These are phyloP conservation scores for Malassezia furfur DNA, from an alignment of 1,284 basidiomycete species.

Conservation along the genomic window DNA sequence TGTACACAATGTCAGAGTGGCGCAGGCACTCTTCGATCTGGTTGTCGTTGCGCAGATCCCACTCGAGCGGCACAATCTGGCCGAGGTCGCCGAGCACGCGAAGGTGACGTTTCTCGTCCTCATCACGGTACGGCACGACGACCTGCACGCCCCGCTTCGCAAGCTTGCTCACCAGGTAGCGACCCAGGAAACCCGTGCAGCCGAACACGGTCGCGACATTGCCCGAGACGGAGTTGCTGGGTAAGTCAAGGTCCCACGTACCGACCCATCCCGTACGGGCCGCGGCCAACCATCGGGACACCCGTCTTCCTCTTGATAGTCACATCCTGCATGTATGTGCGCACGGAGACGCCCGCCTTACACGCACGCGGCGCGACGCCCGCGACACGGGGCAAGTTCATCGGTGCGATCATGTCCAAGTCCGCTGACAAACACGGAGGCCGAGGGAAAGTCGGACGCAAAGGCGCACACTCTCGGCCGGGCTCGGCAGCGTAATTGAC, in stretches of 20 bases:
- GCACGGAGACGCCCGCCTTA: not conserved
- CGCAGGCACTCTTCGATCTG: slow-evolving; percentile 88
- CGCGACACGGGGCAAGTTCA: slow-evolving; percentile 4
- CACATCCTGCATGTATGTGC: slow-evolving; percentile 35
- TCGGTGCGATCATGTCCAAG: slow-evolving; percentile 1
- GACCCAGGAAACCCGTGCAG: slow-evolving; percentile 85
- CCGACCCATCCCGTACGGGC: slow-evolving; percentile 45
- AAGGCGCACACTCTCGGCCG: not conserved
- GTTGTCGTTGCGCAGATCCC: slow-evolving; percentile 75
- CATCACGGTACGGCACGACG: slow-evolving; percentile 87
- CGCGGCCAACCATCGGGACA: slow-evolving; percentile 37
- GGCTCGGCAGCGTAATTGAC: not conserved
- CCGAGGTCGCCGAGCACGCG: slow-evolving; percentile 92
- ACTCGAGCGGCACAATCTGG: slow-evolving; percentile 93
- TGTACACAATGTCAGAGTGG: slow-evolving; percentile 96
- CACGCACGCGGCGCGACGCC: not conserved
- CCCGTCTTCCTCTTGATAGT: slow-evolving; percentile 46
- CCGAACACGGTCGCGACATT: slow-evolving; percentile 95
- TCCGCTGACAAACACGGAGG: slow-evolving; percentile 4
- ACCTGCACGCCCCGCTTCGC: slow-evolving; percentile 85
- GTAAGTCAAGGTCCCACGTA: slow-evolving; percentile 14
- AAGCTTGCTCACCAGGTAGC: slow-evolving; percentile 67
- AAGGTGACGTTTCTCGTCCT: slow-evolving; percentile 83
- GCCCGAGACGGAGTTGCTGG: slow-evolving; percentile 40
- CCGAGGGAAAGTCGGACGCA: not conserved